Evolutionary conservation across 768 basidiomycete genomes (phyloP).

Genomic region (Erythrobasidium yunnanense): DNA sequence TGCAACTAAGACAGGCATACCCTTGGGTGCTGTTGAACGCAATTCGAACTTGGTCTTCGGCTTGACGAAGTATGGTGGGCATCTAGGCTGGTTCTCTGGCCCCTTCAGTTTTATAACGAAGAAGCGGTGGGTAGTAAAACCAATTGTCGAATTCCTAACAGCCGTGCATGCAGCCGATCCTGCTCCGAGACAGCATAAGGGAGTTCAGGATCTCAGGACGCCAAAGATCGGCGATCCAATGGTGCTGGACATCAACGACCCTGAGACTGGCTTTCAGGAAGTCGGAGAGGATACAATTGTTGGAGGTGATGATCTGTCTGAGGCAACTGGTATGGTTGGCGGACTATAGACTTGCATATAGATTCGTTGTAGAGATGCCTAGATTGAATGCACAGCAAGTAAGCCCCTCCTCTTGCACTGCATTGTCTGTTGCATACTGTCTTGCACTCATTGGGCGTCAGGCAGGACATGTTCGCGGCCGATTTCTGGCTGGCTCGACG

Average conservation of each 20-base stretch:
- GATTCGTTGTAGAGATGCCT: background rate
- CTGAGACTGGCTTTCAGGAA: slow-evolving; percentile 12
- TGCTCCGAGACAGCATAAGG: slow-evolving; percentile 7
- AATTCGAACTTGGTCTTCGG: slow-evolving; percentile 51
- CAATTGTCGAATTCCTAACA: slow-evolving; percentile 61
- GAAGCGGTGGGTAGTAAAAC: slow-evolving; percentile 56
- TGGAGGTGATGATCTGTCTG: background rate
- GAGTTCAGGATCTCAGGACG: background rate
- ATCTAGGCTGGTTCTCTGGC: slow-evolving; percentile 62
- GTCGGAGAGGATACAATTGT: slow-evolving; percentile 7
- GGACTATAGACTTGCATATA: background rate
- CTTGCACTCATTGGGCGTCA: too few species aligned
- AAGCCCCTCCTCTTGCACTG: background rate
- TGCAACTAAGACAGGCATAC: slow-evolving; percentile 49
- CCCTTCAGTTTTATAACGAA: slow-evolving; percentile 32
- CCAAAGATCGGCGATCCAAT: slow-evolving; percentile 24
- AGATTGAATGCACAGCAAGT: background rate
- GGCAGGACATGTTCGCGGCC: too few species aligned
- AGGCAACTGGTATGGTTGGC: background rate
- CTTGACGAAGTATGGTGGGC: slow-evolving; percentile 57
- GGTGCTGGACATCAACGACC: slow-evolving; percentile 13
- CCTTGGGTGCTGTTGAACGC: slow-evolving; percentile 27
- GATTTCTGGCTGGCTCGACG: too few species aligned
- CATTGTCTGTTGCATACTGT: too few species aligned
- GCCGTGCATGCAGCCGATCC: slow-evolving; percentile 28